phyloP scores from a whole-genome alignment of 2,329 filamentous ascomycete genomes.

The Diplocarpon mali region DNA sequence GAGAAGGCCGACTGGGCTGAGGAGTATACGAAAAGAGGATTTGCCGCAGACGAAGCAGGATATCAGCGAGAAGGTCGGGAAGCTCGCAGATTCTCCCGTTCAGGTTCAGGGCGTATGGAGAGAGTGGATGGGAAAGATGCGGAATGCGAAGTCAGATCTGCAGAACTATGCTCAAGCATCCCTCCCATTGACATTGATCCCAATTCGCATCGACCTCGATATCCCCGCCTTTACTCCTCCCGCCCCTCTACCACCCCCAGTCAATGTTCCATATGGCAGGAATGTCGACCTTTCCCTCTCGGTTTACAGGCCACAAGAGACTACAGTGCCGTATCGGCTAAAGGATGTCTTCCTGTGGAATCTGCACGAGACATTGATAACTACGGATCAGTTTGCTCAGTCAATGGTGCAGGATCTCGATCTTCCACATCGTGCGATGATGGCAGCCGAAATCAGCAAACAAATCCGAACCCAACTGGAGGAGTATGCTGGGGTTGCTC shows the following conservation, averaged over 20 bases:
- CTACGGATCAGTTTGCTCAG: conserved; percentile 91
- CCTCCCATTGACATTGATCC: conserved; percentile 81
- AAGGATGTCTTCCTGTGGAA: conserved; percentile 98
- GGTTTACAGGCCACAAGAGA: conserved; percentile 69
- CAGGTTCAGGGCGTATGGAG: conserved; percentile 84
- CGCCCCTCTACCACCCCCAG: conserved; percentile 51
- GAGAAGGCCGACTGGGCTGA: conserved; percentile 63
- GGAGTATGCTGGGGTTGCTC: conserved; percentile 87
- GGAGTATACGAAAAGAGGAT: conserved; percentile 73
- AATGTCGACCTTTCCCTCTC: conserved; percentile 61
- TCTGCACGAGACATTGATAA: conserved; percentile 84
- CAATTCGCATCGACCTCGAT: conserved; percentile 92
- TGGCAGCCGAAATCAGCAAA: conserved; percentile 74
- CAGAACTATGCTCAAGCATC: conserved; percentile 56
- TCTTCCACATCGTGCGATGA: conserved; percentile 59
- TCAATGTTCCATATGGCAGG: conserved; percentile 42
- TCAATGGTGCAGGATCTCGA: conserved; percentile 87
- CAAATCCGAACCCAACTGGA: conserved; percentile 93
- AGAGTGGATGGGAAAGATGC: conserved; percentile 83
- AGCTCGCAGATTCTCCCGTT: conserved; percentile 69
- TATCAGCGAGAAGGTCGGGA: conserved; percentile 65
- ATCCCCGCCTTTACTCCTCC: conserved; percentile 65
- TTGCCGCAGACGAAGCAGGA: conserved; percentile 50
- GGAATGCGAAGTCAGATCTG: conserved; percentile 42
- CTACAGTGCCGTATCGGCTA: conserved; percentile 73